Evolutionary conservation across 176 grass and related monocot species (phyloP), one percentile per base, ranked within the genome.

Genomic region (Eremochloa ophiuroides): DNA sequence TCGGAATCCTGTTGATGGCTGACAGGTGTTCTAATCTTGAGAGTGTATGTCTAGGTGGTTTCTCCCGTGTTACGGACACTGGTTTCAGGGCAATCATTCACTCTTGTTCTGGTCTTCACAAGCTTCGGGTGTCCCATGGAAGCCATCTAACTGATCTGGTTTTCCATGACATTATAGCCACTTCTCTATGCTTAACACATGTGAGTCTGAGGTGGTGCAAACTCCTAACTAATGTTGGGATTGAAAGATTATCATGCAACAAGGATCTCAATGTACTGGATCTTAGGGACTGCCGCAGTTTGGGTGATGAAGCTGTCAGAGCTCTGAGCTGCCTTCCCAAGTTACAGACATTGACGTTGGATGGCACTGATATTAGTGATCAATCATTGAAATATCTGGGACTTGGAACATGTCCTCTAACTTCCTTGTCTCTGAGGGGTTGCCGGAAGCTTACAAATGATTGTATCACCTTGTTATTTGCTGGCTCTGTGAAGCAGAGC

Each of bases 111-210:
- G 88, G 91, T 28, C 91, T 99, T 71, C 82, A 79, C n/a, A 93
- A 93, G 74, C 89, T 99, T 82, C 95, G 87, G 78, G 82, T 99
- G 22, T 95, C 91, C 37, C 87, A 99, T 61, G 88, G 88, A 83
- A 95, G 85, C 40, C 86, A 93, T 53, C 83, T 99, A 44, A 98
- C 95, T 69, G 92, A 99, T 91, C 83, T 99, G 78, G 93, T 99
- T 37, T 99, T 99, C 88, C 93, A 99, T 86, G 96, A 99, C 80
- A 99, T 99, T 63, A 79, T 88, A 80, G 93, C 93, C 64, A 99
- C 96, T 80, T 99, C 96, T 46, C 88, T 99, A 58, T 99, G 91
- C 80, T 69, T 99, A 60, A 99, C 93, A 65, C 96, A 99, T 88
- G 96, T 95, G 60, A 95, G 93, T 78, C 77, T 99, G 44, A 93